phyloP scores from a whole-genome alignment of 176 grass and related monocot species.

The Carex myosuroides region DNA sequence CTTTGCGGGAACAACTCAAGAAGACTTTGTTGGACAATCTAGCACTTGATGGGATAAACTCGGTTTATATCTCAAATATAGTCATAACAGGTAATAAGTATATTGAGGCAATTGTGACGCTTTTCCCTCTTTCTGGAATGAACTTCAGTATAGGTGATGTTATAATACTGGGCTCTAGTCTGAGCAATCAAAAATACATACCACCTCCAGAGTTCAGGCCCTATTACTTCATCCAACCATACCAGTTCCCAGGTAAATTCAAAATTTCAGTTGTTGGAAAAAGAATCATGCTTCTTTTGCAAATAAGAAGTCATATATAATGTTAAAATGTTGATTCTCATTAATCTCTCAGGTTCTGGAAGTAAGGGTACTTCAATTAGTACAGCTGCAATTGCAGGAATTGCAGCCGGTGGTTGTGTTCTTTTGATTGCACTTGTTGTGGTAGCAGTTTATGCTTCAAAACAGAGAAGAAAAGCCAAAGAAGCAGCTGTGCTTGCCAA shows the following conservation, averaged over 20 bases:
- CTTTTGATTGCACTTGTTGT: slow-evolving; percentile 55
- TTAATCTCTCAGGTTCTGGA: slow-evolving; percentile 27
- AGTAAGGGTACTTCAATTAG: slow-evolving; percentile 34
- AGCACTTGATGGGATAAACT: not conserved
- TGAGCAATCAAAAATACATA: slow-evolving; percentile 48
- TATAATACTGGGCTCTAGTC: slow-evolving; percentile 33
- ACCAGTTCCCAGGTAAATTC: slow-evolving; percentile 35
- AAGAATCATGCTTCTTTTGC: not conserved
- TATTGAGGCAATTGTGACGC: slow-evolving; percentile 34
- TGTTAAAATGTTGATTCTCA: slow-evolving; percentile 9
- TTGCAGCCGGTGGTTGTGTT: slow-evolving; percentile 47
- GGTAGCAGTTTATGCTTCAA: slow-evolving; percentile 52
- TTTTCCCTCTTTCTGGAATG: slow-evolving; percentile 46
- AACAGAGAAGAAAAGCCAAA: slow-evolving; percentile 46
- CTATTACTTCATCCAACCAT: slow-evolving; percentile 48
- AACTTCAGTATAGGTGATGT: slow-evolving; percentile 38
- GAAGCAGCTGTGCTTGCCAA: slow-evolving; percentile 28
- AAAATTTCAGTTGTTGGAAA: slow-evolving; percentile 2
- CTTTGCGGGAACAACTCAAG: slow-evolving; percentile 17
- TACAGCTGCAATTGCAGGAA: slow-evolving; percentile 47
- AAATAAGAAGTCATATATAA: not conserved
- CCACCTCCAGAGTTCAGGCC: slow-evolving; percentile 54
- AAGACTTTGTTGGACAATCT: too few relatives aligned
- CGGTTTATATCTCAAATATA: slow-evolving; percentile 51
- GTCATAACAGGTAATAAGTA: slow-evolving; percentile 36